Conservation (phyloP, 1,284 basidiomycete species). For the Sphaerobolus stellatus region DNA sequence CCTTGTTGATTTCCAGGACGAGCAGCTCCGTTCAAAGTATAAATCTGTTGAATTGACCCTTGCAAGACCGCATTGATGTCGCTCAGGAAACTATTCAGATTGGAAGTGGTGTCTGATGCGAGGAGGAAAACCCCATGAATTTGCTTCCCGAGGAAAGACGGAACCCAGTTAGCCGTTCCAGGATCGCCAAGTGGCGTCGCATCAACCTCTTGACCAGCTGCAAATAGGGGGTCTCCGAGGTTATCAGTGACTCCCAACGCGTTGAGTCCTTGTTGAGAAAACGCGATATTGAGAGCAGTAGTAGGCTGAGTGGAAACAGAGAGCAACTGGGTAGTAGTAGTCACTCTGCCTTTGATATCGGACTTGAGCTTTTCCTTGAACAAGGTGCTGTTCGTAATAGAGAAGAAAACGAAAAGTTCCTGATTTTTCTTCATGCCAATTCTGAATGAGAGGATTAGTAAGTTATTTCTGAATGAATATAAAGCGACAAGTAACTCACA, state of each 20-base stretch:
- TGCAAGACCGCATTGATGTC: conserved; percentile 6
- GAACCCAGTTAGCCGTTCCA: conserved; percentile 10
- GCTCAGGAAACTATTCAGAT: background rate
- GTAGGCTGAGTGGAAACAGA: conserved; percentile 1
- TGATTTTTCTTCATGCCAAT: conserved; percentile 10
- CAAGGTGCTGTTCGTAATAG: background rate
- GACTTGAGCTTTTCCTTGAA: conserved; percentile 9
- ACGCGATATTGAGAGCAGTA: conserved; percentile 14
- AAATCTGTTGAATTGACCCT: background rate
- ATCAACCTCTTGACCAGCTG: conserved; percentile 12
- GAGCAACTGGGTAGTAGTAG: background rate
- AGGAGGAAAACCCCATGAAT: conserved; percentile 12
- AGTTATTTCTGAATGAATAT: background rate
- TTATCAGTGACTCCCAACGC: conserved; percentile 22
- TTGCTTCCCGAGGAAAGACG: conserved; percentile 11
- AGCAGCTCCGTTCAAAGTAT: background rate
- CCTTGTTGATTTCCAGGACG: conserved; percentile 11
- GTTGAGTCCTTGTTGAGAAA: conserved; percentile 14
- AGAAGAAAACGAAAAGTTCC: conserved; percentile 10
- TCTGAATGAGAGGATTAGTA: background rate
- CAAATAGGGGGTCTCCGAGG: conserved; percentile 12
- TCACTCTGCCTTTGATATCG: conserved; percentile 9
- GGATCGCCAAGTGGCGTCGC: conserved; percentile 15
- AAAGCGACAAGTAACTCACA: conserved; percentile 3
- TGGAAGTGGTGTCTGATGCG: background rate